Base-by-base conservation (phyloP, 1,284 basidiomycete species). In the Puccinia coronata region DNA sequence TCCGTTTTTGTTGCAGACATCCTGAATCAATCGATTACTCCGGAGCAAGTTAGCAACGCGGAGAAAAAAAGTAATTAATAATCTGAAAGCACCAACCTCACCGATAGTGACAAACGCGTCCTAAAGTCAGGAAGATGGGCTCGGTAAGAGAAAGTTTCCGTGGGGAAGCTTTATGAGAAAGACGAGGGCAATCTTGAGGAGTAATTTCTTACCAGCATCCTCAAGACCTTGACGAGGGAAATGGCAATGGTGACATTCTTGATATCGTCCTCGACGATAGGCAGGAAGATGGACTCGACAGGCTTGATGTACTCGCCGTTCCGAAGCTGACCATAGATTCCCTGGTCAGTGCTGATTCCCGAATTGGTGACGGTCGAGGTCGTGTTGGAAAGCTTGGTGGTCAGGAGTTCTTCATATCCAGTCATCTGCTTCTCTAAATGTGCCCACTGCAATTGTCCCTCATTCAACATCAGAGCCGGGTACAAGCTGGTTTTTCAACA, bases 91-190 rank as follows among this genome's bases (percentile, higher is more conserved):
- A 67, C 80, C 57, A 5, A 81, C 80, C 41, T 65, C 36, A 9
- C 80, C 80, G 20, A 81, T 69, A 9, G 80, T 81, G 9, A 81
- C 80, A 69, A 81, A 81, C 23, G 80, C 57, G 36, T 75, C 80
- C 80, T 81, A 61, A 3, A 67, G 31, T 28, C 49, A 39, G 41
- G 43, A 65, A 6, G 63, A 25, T n/a, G 5, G 39, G n/a, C 25
- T 28, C 20, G 28, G 43, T 75, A 4, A 41, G 34, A 25, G 47
- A 75, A n/a, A n/a, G 34, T 31, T 75, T 61, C 18, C n/a, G 41
- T 41, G 23, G 3, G 34, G 49, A n/a, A 31, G 31, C 28, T 57
- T 23, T 36, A 39, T 63, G 18, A 61, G 28, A n/a, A 8, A 25
- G n/a, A n/a, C n/a, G n/a, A n/a, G n/a, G n/a, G n/a, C n/a, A n/a